These are phyloP conservation scores for Trichoderma asperelloides DNA, from an alignment of 495 filamentous ascomycete species.

Conservation along the genomic window DNA sequence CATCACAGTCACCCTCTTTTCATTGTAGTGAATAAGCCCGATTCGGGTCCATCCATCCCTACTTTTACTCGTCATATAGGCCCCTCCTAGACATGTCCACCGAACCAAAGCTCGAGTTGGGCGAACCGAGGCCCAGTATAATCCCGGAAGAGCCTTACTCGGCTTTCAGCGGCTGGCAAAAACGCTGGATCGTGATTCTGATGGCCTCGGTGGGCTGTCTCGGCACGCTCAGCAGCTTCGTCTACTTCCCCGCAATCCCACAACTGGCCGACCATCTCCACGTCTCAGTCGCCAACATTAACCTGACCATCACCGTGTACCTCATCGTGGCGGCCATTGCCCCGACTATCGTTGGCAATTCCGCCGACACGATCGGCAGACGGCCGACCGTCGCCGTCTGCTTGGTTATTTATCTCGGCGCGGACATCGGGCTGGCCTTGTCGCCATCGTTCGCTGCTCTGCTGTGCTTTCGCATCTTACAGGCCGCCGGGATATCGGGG, in stretches of 20 bases:
- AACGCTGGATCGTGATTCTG: slow-evolving; percentile 29
- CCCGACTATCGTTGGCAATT: slow-evolving; percentile 34
- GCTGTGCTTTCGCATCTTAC: neutral
- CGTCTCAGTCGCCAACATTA: slow-evolving; percentile 24
- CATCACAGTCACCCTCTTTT: neutral
- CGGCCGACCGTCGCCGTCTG: slow-evolving; percentile 26
- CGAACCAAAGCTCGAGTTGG: neutral
- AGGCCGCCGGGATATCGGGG: neutral
- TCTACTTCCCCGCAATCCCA: slow-evolving; percentile 34
- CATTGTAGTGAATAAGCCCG: neutral
- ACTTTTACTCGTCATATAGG: neutral
- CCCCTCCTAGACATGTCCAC: neutral
- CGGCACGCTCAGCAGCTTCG: slow-evolving; percentile 31
- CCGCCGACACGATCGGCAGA: slow-evolving; percentile 37
- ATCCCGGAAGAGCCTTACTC: slow-evolving; percentile 12
- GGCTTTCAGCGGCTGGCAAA: slow-evolving; percentile 18
- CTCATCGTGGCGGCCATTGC: slow-evolving; percentile 15
- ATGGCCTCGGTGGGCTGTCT: slow-evolving; percentile 24
- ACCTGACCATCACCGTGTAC: slow-evolving; percentile 34
- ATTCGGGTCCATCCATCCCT: neutral
- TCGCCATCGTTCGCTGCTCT: neutral
- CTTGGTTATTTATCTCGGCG: slow-evolving; percentile 8
- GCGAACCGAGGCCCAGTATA: neutral
- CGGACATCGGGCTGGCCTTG: slow-evolving; percentile 9
- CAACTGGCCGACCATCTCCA: slow-evolving; percentile 19